Evolutionary conservation across 805 yeast genomes (phyloP).

Genomic region (Saccharomycopsis malanga): DNA sequence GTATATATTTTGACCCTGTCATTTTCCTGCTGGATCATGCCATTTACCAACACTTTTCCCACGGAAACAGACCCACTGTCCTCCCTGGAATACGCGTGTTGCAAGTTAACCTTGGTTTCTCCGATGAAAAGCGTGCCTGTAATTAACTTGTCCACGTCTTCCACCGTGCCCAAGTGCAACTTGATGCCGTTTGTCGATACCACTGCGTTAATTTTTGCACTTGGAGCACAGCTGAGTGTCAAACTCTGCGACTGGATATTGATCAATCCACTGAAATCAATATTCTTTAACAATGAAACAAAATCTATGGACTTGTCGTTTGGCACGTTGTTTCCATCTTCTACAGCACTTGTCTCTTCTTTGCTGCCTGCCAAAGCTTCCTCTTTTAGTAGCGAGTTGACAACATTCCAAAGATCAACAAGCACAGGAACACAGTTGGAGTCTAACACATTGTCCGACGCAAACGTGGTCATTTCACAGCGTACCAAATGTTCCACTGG

Average conservation of each 20-base stretch:
- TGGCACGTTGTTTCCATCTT: too few relatives aligned
- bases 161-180: constrained; percentile 48
- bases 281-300: constrained; percentile 41
- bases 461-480: constrained; percentile 51
- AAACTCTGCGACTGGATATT: constrained; percentile 67
- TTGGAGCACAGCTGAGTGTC: constrained; percentile 84
- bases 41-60: constrained; percentile 40
- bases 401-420: constrained; percentile 46
- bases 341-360: background rate
- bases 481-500: constrained; percentile 39
- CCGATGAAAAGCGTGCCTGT: constrained; percentile 42
- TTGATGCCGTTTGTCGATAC: constrained; percentile 67
- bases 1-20: constrained; percentile 36
- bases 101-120: constrained; percentile 64
- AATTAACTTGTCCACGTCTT: constrained; percentile 34
- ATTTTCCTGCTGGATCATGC: constrained; percentile 37
- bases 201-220: constrained; percentile 85
- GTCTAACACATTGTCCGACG: constrained; percentile 64
- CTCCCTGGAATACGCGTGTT: constrained; percentile 87
- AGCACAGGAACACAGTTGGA: constrained; percentile 78
- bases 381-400: constrained; percentile 41
- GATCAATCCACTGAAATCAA: constrained; percentile 58
- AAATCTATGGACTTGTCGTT: constrained; percentile 38
- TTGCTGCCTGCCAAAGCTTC: constrained; percentile 21
- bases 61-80: constrained; percentile 64